Evolutionary conservation across 2,329 filamentous ascomycete species (phyloP), one percentile per base, ranked within the genome.

Genomic region (Penicillium janthinellum): DNA sequence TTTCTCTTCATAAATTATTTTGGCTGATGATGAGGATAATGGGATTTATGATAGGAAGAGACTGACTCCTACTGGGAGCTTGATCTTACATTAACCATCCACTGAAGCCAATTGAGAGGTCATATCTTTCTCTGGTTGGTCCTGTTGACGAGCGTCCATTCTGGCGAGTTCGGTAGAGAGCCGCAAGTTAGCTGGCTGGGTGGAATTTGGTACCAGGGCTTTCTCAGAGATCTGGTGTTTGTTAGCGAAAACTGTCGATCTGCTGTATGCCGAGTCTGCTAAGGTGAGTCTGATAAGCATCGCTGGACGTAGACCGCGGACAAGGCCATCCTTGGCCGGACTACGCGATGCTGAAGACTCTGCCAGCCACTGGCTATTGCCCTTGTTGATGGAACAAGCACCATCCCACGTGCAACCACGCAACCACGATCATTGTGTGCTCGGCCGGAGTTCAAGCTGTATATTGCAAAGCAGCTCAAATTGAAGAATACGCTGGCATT

Each of bases 21-120:
- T 61, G 75, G 77, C 76, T 75, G 66, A 71, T 80, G 78, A 79
- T 79, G 78, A 80, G 76, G 67, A 70, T 63, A 68, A 71, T 75
- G 71, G 69, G 75, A 75, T 65, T 67, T 73, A 77, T 76, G 77
- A 80, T 79, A 80, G 78, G 78, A 80, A 80, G 78, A 80, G 78
- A 77, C 76, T 80, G 78, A 80, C 70, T 75, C 71, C 67, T 54
- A 63, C 37, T 69, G 69, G 70, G 75, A 70, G 69, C 51, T 68
- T 77, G 76, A 78, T 78, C 75, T 77, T 61, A 75, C 56, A 60
- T 70, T 70, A 71, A 73, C 71, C 72, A 75, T 74, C 69, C 74
- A 75, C 76, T 78, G 76, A 78, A 73, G 72, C 77, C 73, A 67
- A 67, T 54, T 48, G 28, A 25, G 25, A 25, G 28, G 28, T 48